Percentiles rank a stretch among this genome's conserved stretches.
phyloP scores from a whole-genome alignment of 2,329 filamentous ascomycete species.

The Penicillium sp. region DNA sequence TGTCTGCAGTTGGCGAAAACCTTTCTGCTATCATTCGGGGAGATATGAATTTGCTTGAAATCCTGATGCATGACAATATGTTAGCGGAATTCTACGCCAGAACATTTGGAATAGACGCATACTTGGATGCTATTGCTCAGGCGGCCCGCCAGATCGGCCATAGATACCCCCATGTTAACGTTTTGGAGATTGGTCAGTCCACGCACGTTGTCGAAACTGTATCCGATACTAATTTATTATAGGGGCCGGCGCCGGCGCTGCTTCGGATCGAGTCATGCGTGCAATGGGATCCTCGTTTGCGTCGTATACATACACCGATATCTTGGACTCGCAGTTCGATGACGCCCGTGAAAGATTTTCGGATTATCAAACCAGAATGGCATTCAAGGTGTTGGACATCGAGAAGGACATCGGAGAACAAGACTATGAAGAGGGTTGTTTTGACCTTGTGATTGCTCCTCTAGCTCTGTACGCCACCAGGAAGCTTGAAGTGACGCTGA shows the following conservation, averaged over 20 bases:
- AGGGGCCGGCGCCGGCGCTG: slow-evolving; percentile 19
- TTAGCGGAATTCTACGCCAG: slow-evolving; percentile 36
- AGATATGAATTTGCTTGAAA: slow-evolving; percentile 38
- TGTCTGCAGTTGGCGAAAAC: slow-evolving; percentile 30
- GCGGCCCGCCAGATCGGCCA: slow-evolving; percentile 38
- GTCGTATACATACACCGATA: slow-evolving; percentile 50
- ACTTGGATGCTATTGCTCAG: slow-evolving; percentile 25
- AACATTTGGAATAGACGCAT: slow-evolving; percentile 21
- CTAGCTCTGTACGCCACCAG: slow-evolving; percentile 30
- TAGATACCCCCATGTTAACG: slow-evolving; percentile 43
- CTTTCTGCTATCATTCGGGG: slow-evolving; percentile 37
- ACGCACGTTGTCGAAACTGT: too few species aligned
- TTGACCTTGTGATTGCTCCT: slow-evolving; percentile 42
- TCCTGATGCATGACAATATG: slow-evolving; percentile 36
- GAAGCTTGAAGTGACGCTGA: slow-evolving; percentile 23
- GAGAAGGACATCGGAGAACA: slow-evolving; percentile 34
- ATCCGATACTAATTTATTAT: background rate
- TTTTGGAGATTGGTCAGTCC: slow-evolving; percentile 40
- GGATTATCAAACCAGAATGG: slow-evolving; percentile 27
- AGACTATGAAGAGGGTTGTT: slow-evolving; percentile 32
- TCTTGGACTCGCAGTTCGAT: slow-evolving; percentile 44
- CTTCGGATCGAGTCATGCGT: slow-evolving; percentile 10
- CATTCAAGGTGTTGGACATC: slow-evolving; percentile 38
- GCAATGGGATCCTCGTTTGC: slow-evolving; percentile 25
- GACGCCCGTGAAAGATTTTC: slow-evolving; percentile 32